Base-by-base conservation (phyloP, 345 rosid species). In the Hibiscus tridactylites region DNA sequence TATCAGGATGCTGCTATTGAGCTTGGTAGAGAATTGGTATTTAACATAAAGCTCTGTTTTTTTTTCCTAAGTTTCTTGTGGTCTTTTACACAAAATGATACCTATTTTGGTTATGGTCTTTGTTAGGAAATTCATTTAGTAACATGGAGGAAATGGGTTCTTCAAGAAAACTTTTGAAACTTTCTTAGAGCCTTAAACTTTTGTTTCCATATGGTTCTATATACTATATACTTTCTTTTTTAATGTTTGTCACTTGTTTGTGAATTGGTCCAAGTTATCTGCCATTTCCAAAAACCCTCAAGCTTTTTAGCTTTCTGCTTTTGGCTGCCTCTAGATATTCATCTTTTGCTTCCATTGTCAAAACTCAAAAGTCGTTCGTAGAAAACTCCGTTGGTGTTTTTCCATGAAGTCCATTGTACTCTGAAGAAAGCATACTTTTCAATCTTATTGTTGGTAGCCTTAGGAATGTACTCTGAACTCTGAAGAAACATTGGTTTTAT, bases 1-100 rank as follows among this genome's bases (percentile, higher is more conserved):
- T 91, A 89, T 69, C 86, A 73, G 73, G 97, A 88, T 75, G 96
- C 98, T 75, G 90, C 97, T 33, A 80, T 87, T 73, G 91, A 93
- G 54, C 98, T 93, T 39, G 93, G 91, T 74, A 74, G 77, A 35
- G 96, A 91, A 83, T 76, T 93, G 87, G 98, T 93, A 81, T 52
- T 52, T 1, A 52, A 16, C 58, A 53, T 5, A 17, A 64, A 19
- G 9, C 42, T 71, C 46, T 71, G 65, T 44, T 57, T 70, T 76
- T 73, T 3, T 4, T 54, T 2, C 35, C 12, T 31, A 17, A 5
- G 31, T 49, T 49, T 0, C 15, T 49, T 49, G 53, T 9, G 50
- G 50, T 46, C 50, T 46, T 46, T 46, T 46, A 46, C 50, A 46
- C 50, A 9, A 46, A 46, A 16, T 52, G 17, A 5, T 15, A 15